Percentiles rank a stretch among this genome's conserved stretches.
phyloP scores from a whole-genome alignment of 306 rosid species.

The Astragalus membranaceus region DNA sequence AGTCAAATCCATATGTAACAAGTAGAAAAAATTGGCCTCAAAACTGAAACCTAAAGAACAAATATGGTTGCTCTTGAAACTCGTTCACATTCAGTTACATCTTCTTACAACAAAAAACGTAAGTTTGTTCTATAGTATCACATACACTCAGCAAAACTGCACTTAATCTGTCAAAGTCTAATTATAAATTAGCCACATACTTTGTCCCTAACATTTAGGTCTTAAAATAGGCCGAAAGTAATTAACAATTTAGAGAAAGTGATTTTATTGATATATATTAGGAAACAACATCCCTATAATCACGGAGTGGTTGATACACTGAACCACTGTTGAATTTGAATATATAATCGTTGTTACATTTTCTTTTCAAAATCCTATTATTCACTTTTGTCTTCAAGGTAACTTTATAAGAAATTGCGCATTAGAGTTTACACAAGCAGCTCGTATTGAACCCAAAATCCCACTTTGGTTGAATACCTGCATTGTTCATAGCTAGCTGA shows the following conservation, averaged over 20 bases:
- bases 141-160: conserved; percentile 20
- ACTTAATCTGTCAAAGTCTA: conserved; percentile 22
- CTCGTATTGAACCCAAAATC: not conserved
- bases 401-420: not conserved
- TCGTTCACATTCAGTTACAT: not conserved
- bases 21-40: not conserved
- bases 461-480: not conserved
- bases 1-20: not conserved
- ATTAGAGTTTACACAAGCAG: not conserved
- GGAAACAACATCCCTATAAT: conserved; percentile 35
- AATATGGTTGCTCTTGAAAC: not conserved
- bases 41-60: not conserved
- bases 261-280: not conserved
- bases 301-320: conserved; percentile 19
- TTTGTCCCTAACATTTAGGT: not conserved
- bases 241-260: not conserved
- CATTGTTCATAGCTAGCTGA: conserved; percentile 7
- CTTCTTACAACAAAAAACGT: not conserved
- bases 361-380: not conserved
- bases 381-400: not conserved
- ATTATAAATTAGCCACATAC: conserved; percentile 16
- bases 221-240: conserved; percentile 6
- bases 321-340: not conserved
- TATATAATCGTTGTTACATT: not conserved
- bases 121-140: conserved; percentile 5